phyloP scores from a whole-genome alignment of 2,329 filamentous ascomycete species.

The Sporothrix globosa region DNA sequence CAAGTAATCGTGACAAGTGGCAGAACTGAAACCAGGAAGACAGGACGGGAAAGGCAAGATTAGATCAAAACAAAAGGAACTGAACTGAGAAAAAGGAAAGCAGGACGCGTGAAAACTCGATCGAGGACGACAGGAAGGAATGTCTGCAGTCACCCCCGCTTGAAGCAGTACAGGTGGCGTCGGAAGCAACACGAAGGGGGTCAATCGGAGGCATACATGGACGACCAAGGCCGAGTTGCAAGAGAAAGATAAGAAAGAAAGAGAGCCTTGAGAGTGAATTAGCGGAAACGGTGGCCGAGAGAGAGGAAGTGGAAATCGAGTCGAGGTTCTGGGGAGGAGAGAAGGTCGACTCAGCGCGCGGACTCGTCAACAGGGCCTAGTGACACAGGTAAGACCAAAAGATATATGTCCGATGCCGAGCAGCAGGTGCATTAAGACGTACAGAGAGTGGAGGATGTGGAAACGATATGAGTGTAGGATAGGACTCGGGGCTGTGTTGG shows the following conservation, averaged over 20 bases:
- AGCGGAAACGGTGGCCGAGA: not conserved
- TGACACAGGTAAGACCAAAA: conserved; percentile 10
- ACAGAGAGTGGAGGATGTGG: not conserved
- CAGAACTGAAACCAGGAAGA: no score
- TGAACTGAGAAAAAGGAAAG: no score
- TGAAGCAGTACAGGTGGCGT: conserved; percentile 16
- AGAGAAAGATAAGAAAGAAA: not conserved
- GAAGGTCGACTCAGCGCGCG: no score
- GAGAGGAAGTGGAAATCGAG: not conserved
- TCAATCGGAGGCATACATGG: not conserved
- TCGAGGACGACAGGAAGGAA: not conserved
- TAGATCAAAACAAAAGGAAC: no score
- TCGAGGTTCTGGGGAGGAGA: not conserved
- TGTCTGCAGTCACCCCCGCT: not conserved
- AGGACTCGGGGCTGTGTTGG: not conserved
- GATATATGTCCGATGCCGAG: not conserved
- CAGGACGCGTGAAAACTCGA: not conserved
- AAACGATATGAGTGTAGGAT: not conserved
- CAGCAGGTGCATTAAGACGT: not conserved
- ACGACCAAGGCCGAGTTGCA: not conserved
- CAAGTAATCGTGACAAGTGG: not conserved
- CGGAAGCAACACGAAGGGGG: not conserved
- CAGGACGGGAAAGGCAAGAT: no score
- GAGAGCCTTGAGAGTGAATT: not conserved
- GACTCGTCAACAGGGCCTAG: not conserved